Conservation (phyloP, 176 grass and related monocot species). For the Chloris gayana region DNA sequence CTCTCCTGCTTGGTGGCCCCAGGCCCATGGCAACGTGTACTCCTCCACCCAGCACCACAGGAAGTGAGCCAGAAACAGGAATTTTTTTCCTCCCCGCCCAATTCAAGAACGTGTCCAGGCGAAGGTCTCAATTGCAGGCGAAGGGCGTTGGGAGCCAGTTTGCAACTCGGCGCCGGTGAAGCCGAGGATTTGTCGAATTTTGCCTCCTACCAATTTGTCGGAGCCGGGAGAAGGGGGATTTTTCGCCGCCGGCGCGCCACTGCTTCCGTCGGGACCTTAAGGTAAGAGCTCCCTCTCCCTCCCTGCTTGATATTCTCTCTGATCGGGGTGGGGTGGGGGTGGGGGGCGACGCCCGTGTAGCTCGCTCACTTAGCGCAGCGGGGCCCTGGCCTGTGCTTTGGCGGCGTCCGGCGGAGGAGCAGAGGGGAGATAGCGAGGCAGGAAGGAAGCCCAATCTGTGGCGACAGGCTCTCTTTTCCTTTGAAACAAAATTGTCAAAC, state of each 20-base stretch:
- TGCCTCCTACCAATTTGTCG: not conserved
- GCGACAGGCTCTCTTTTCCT: no score
- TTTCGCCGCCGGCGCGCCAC: not conserved
- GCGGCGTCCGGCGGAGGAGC: not conserved
- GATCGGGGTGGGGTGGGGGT: no score
- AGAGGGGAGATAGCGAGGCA: not conserved
- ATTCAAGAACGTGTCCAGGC: not conserved
- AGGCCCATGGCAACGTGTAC: slow-evolving; percentile 10
- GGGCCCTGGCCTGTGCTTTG: not conserved
- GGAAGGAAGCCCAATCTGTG: not conserved
- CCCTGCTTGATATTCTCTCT: not conserved
- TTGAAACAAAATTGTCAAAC: no score
- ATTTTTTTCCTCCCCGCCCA: not conserved
- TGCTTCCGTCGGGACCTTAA: not conserved
- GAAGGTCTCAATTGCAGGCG: no score
- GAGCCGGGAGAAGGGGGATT: not conserved
- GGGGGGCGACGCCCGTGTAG: not conserved
- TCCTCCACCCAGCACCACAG: slow-evolving; percentile 21
- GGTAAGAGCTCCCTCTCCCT: not conserved
- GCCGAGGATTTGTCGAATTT: not conserved
- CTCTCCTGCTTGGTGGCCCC: no score
- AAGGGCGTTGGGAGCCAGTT: not conserved
- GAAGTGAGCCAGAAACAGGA: not conserved
- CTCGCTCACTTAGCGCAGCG: not conserved
- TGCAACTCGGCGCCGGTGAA: not conserved